These are phyloP conservation scores for Crithidia bombi DNA, from an alignment of 208 protist species.

Conservation along the genomic window DNA sequence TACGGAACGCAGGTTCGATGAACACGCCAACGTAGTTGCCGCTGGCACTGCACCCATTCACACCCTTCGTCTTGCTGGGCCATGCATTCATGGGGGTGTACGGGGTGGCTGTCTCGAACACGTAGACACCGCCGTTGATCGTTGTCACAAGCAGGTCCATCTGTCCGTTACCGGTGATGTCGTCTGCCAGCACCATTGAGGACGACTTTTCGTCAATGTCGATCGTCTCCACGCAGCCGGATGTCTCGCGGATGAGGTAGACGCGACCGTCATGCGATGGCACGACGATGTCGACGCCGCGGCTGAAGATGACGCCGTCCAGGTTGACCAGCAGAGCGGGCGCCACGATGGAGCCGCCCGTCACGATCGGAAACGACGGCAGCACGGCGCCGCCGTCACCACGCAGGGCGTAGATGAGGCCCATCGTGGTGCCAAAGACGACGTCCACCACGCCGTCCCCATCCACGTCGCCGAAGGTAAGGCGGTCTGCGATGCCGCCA, in stretches of 20 bases:
- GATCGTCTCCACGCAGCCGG: constrained; percentile 85
- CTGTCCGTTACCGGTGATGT: constrained; percentile 90
- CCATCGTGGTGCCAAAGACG: constrained; percentile 79
- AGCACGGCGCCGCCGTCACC: constrained; percentile 65
- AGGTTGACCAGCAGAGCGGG: constrained; percentile 76
- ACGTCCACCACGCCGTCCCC: constrained; percentile 89
- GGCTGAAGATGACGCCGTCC: constrained; percentile 26
- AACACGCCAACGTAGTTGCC: constrained; percentile 78
- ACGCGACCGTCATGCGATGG: constrained; percentile 89
- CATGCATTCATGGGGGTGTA: constrained; percentile 86
- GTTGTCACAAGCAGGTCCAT: constrained; percentile 91
- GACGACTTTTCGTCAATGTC: constrained; percentile 93
- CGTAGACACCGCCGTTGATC: constrained; percentile 86
- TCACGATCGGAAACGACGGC: constrained; percentile 74
- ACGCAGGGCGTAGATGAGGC: constrained; percentile 84
- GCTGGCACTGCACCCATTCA: constrained; percentile 81
- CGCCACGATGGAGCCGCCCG: constrained; percentile 74
- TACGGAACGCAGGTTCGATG: constrained; percentile 62
- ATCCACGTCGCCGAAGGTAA: constrained; percentile 91
- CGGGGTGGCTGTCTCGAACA: constrained; percentile 69
- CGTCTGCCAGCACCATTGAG: constrained; percentile 89
- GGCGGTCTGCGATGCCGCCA: constrained; percentile 61
- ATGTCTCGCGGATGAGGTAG: constrained; percentile 80
- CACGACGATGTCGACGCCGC: constrained; percentile 79
- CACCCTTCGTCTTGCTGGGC: constrained; percentile 67